Evolutionary conservation across 176 grass and related monocot genomes (phyloP).

Genomic region (Alloteropsis semialata): DNA sequence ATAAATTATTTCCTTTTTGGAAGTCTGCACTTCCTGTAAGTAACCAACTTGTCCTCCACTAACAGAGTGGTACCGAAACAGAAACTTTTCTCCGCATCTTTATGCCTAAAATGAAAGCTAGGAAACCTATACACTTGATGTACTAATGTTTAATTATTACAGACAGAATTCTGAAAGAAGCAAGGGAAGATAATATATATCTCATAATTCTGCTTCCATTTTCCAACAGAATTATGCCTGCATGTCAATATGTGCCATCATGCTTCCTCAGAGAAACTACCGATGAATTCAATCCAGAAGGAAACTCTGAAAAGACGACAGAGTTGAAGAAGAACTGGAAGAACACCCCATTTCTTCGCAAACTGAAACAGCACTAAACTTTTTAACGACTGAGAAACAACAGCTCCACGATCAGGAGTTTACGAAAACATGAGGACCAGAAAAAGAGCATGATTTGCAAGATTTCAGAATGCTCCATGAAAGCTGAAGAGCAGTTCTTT

Average conservation of each 20-base stretch:
- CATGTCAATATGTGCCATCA: neutral
- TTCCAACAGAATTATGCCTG: neutral
- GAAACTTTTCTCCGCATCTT: neutral
- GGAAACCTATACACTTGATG: constrained; percentile 4
- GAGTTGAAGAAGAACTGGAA: neutral
- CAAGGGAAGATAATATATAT: neutral
- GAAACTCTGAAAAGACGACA: neutral
- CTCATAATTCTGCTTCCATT: neutral
- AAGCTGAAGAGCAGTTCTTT: neutral
- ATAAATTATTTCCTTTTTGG: neutral
- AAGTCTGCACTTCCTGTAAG: constrained; percentile 6
- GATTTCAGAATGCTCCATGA: constrained; percentile 2
- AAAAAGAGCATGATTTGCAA: neutral
- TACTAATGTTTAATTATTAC: neutral
- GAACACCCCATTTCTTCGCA: neutral
- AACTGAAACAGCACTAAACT: neutral
- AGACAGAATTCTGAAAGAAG: constrained; percentile 12
- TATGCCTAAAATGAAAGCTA: neutral
- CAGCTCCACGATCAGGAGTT: neutral
- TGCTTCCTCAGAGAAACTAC: neutral
- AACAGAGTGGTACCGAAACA: constrained; percentile 13
- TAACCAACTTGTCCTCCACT: neutral
- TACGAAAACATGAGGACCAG: neutral
- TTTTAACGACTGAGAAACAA: neutral
- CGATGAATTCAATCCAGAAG: neutral